Evolutionary conservation across 768 basidiomycete genomes (phyloP).

Genomic region (Naganishia randhawae): DNA sequence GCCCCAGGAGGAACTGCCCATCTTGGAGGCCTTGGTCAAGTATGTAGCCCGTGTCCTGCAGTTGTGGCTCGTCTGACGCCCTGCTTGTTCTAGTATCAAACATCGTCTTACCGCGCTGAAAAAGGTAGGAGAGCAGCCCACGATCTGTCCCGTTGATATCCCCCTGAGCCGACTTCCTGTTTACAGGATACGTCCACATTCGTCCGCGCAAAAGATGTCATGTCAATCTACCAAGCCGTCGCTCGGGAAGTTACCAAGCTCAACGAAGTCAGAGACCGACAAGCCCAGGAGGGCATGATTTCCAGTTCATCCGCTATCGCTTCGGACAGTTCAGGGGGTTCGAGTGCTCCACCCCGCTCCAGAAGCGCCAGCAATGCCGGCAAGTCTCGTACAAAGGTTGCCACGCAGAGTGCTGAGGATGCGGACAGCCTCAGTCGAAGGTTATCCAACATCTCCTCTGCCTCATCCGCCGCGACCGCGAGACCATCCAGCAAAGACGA

Average conservation of each 20-base stretch:
- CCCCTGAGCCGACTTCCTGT: constrained; percentile 50
- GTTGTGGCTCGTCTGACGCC: background rate
- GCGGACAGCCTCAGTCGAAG: constrained; percentile 27
- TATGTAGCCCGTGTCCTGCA: constrained; percentile 44
- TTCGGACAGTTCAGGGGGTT: constrained; percentile 10
- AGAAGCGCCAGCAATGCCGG: constrained; percentile 16
- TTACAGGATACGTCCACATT: constrained; percentile 90
- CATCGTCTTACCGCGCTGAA: constrained; percentile 75
- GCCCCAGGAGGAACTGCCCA: constrained; percentile 68
- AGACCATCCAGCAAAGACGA: constrained; percentile 5
- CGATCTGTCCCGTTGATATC: background rate
- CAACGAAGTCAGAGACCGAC: constrained; percentile 71
- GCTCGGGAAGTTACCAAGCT: constrained; percentile 93
- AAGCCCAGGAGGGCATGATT: constrained; percentile 26
- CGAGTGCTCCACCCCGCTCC: constrained; percentile 6
- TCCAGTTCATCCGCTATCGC: constrained; percentile 28
- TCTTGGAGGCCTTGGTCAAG: constrained; percentile 93
- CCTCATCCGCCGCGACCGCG: constrained; percentile 7
- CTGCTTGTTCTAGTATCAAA: constrained; percentile 64
- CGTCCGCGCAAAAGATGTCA: constrained; percentile 89
- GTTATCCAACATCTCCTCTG: constrained; percentile 6
- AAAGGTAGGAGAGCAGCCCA: constrained; percentile 37
- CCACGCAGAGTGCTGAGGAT: constrained; percentile 23
- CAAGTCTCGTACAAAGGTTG: constrained; percentile 26
- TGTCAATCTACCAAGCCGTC: constrained; percentile 83